Evolutionary conservation across 2,329 filamentous ascomycete genomes (phyloP).

Genomic region (Tolypocladium pustulatum): DNA sequence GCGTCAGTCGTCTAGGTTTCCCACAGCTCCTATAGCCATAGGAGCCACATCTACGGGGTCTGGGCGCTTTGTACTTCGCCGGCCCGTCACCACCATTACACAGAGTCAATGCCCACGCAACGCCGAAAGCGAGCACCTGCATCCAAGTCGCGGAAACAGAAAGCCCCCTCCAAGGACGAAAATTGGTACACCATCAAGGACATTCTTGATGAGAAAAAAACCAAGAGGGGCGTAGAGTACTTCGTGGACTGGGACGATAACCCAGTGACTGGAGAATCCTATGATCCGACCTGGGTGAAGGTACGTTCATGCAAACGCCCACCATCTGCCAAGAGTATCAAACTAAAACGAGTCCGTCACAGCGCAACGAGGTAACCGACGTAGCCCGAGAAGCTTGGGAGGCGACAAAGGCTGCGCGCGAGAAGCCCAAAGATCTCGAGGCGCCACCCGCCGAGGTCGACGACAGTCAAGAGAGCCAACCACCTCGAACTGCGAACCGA

Average conservation of each 20-base stretch:
- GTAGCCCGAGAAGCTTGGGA: conserved; percentile 23
- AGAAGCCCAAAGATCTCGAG: neutral
- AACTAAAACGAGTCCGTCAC: conserved; percentile 9
- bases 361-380: conserved; percentile 20
- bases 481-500: conserved; percentile 17
- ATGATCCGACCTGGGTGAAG: conserved; percentile 22
- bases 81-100: neutral
- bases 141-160: conserved; percentile 10
- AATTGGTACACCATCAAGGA: conserved; percentile 22
- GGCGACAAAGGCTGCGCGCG: conserved; percentile 9
- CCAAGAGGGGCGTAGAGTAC: conserved; percentile 18
- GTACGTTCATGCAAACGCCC: conserved; percentile 1
- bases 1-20: conserved; percentile 9
- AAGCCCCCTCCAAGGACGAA: conserved; percentile 9
- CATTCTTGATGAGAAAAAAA: conserved; percentile 23
- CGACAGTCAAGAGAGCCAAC: conserved; percentile 12
- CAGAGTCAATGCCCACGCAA: conserved; percentile 21
- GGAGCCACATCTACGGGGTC: neutral
- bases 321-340: conserved; percentile 2
- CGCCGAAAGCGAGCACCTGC: conserved; percentile 11
- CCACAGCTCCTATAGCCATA: neutral
- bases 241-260: conserved; percentile 28
- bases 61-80: neutral
- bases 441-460: conserved; percentile 4
- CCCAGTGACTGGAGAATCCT: conserved; percentile 18